Base-by-base conservation (phyloP, 208 protist genomes). In the Leishmania aethiopica region DNA sequence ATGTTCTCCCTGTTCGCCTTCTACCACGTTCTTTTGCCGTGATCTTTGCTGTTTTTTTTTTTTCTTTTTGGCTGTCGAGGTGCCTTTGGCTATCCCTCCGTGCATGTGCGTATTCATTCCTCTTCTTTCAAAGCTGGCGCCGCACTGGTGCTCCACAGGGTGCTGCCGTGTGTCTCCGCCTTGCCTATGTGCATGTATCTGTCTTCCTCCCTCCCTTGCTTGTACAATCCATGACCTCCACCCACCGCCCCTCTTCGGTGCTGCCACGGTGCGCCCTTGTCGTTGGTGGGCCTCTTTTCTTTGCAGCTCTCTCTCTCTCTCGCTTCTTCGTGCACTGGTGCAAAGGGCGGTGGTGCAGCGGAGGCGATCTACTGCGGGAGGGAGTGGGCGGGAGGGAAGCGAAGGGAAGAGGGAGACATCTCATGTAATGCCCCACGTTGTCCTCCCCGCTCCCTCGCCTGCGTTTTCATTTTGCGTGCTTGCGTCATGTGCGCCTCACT, bases 251-350 rank as follows among this genome's bases (percentile, higher is more conserved):
- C 62, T 67, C 32, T 40, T 67, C 28, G 1, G 62, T 8, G 62
- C 13, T 40, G 62, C 1, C 11, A 37, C n/a, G 6, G 15, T 67
- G 62, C 32, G 32, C 71, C 17, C 42, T 55, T 35, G 32, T 17
- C 11, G 35, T 13, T 78, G 72, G 19, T 40, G 35, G 37, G 11
- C 60, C 69, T 60, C 11, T 28, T 35, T 49, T 13, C 37, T 49
- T 57, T 13, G 8, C 45, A 47, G 8, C 45, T 81, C 47, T 75
- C 57, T 84, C 66, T 57, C 71, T 71, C 66, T 81, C 67, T 60
- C 49, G 79, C 37, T 80, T 55, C 71, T 32, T 75, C 40, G 42
- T 35, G 71, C 47, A 53, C 71, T 25, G 1, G 45, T n/a, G 13
- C 47, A 75, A 2, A 75, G 42, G 47, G 47, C 25, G 40, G n/a